Percentiles rank a stretch among this genome's conserved stretches.
Evolutionary conservation across 1,139 yeast genomes (phyloP).

Genomic region (Arxiozyma slooffiae): DNA sequence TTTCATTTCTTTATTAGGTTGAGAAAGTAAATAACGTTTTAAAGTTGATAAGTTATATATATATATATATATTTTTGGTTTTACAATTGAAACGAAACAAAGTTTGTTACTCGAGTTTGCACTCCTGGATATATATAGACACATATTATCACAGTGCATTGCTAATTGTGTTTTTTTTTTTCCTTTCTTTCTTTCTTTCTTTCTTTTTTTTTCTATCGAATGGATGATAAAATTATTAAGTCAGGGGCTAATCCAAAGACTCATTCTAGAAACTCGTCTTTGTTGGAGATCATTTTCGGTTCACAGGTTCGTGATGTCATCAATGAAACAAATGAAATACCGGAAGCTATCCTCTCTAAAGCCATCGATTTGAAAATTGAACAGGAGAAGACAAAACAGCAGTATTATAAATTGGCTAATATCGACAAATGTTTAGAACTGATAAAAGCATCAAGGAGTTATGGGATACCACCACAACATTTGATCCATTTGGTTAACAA

Average conservation of each 20-base stretch:
- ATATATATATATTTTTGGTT: too few species aligned
- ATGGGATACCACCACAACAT: slow-evolving; percentile 56
- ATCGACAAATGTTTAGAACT: slow-evolving; percentile 53
- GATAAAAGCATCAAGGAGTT: slow-evolving; percentile 49
- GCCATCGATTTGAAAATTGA: slow-evolving; percentile 59
- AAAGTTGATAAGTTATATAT: too few species aligned
- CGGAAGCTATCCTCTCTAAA: slow-evolving; percentile 25
- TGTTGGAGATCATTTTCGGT: slow-evolving; percentile 19
- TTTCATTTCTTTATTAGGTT: too few species aligned
- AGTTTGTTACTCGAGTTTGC: background rate
- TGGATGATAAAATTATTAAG: background rate
- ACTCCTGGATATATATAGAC: too few species aligned
- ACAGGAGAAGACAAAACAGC: slow-evolving; percentile 80
- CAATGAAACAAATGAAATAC: background rate
- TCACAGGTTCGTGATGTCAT: slow-evolving; percentile 4
- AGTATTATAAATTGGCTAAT: slow-evolving; percentile 57
- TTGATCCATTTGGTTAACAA: slow-evolving; percentile 45
- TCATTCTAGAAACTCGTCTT: slow-evolving; percentile 4
- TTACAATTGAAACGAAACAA: too few species aligned
- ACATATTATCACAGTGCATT: background rate
- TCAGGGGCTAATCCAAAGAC: background rate
- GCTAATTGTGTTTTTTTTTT: too few species aligned
- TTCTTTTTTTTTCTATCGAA: background rate
- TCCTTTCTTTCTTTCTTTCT: background rate
- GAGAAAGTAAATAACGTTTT: background rate